These are phyloP conservation scores for Trichosporon faecale DNA, from an alignment of 1,284 basidiomycete genomes.

Conservation along the genomic window DNA sequence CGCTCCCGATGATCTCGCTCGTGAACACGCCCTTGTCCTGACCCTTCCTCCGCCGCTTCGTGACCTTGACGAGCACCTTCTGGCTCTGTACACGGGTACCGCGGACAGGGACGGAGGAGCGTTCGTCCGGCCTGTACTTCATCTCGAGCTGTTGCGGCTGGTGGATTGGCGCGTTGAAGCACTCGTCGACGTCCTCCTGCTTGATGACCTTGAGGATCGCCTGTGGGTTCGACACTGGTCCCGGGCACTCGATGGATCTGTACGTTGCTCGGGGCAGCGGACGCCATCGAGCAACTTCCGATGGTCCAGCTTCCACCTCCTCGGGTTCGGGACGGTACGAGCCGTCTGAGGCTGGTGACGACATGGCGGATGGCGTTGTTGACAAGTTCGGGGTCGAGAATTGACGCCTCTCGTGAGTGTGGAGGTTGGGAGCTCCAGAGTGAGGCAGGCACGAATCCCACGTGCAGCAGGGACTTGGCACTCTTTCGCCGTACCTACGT, in stretches of 20 bases:
- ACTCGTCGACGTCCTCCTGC: slow-evolving; percentile 64
- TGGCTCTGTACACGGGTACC: slow-evolving; percentile 71
- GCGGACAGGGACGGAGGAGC: slow-evolving; percentile 74
- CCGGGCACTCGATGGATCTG: slow-evolving; percentile 85
- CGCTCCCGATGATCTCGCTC: slow-evolving; percentile 69
- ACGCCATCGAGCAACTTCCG: slow-evolving; percentile 51
- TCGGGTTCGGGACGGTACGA: background rate
- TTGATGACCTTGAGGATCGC: slow-evolving; percentile 68
- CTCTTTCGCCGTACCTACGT: background rate
- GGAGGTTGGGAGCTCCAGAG: slow-evolving; percentile 3
- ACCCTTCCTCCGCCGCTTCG: slow-evolving; percentile 57
- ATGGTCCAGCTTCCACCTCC: background rate
- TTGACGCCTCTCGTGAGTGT: background rate
- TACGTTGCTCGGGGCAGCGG: slow-evolving; percentile 63
- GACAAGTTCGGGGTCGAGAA: background rate
- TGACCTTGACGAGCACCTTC: slow-evolving; percentile 74
- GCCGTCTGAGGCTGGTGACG: slow-evolving; percentile 1
- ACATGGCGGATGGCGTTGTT: slow-evolving; percentile 8
- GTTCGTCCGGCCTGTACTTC: slow-evolving; percentile 65
- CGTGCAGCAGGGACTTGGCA: background rate
- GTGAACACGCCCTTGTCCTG: slow-evolving; percentile 70
- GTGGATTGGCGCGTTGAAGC: slow-evolving; percentile 57
- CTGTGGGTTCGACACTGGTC: slow-evolving; percentile 63
- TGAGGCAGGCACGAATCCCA: background rate
- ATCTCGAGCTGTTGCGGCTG: slow-evolving; percentile 62